phyloP scores from a whole-genome alignment of 129 eudicot genomes.

The Lonicera japonica region DNA sequence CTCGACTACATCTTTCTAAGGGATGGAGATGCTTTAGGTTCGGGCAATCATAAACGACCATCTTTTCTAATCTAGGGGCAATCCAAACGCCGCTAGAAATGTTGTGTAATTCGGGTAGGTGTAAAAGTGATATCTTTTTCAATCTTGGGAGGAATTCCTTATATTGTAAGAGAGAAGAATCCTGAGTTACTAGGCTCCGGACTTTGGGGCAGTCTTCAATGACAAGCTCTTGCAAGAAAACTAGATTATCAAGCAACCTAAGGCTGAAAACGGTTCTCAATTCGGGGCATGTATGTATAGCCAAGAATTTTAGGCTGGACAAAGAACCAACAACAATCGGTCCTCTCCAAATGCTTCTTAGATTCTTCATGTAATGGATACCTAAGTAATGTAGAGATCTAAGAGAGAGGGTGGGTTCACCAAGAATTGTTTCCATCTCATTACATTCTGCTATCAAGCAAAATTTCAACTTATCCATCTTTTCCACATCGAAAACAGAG shows the following conservation, averaged over 20 bases:
- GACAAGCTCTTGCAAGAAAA: conserved; percentile 14
- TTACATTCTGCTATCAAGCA: conserved; percentile 42
- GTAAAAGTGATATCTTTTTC: conserved; percentile 26
- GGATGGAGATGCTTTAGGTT: conserved; percentile 17
- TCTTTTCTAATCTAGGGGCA: conserved; percentile 15
- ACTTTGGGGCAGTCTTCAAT: conserved; percentile 28
- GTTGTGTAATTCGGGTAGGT: conserved; percentile 27
- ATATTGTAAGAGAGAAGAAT: not conserved
- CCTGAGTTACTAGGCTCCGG: conserved; percentile 5
- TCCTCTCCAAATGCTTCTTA: conserved; percentile 30
- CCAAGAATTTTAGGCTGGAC: conserved; percentile 22
- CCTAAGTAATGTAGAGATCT: conserved; percentile 23
- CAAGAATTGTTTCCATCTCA: conserved; percentile 26
- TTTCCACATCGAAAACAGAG: conserved; percentile 13
- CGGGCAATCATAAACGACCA: conserved; percentile 31
- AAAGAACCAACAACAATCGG: conserved; percentile 11
- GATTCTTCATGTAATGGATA: conserved; percentile 29
- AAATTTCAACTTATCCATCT: conserved; percentile 13
- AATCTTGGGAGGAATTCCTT: conserved; percentile 18
- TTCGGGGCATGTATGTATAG: conserved; percentile 34
- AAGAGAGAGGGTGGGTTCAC: conserved; percentile 21
- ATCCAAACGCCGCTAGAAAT: conserved; percentile 20
- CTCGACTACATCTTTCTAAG: not conserved
- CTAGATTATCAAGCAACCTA: not conserved
- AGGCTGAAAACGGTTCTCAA: conserved; percentile 8